A percentile compares a stretch with the other conserved stretches of the same genome.
Conservation (phyloP, 441 rosid genomes). For the Breynia disticha region DNA sequence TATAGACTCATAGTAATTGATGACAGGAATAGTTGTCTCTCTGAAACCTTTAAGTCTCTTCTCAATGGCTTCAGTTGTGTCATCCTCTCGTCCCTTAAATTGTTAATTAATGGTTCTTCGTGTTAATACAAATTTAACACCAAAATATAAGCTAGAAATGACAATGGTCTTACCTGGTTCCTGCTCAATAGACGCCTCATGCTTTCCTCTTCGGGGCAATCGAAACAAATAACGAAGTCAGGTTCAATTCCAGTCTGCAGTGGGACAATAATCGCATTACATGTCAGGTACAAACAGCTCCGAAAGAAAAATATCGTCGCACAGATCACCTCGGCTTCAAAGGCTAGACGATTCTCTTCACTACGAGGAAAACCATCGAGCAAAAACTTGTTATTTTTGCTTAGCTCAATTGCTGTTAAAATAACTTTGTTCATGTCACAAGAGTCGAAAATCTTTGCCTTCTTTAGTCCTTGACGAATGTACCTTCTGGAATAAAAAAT, state of each 20-base stretch:
- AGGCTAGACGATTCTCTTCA: conserved; percentile 62
- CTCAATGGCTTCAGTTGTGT: background rate
- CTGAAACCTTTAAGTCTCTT: conserved; percentile 2
- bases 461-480: background rate
- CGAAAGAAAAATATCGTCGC: conserved; percentile 17
- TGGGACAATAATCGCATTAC: background rate
- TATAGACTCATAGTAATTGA: background rate
- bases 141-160: background rate
- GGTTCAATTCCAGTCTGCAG: conserved; percentile 57
- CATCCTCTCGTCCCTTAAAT: conserved; percentile 7
- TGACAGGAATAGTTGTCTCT: background rate
- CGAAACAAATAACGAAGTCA: conserved; percentile 48
- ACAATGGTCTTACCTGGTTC: conserved; percentile 43
- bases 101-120: too few relatives aligned
- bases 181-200: conserved; percentile 50
- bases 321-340: conserved; percentile 39
- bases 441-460: background rate
- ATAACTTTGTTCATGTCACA: conserved; percentile 26
- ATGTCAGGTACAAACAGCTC: background rate
- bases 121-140: too few relatives aligned
- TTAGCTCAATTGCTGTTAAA: conserved; percentile 41
- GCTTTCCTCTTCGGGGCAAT: conserved; percentile 62
- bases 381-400: conserved; percentile 47
- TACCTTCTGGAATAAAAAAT: background rate
- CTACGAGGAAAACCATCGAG: conserved; percentile 77